A percentile compares a stretch with the other conserved stretches of the same genome.
Conservation (phyloP, 208 protist genomes). For the Acanthamoeba royreba region DNA sequence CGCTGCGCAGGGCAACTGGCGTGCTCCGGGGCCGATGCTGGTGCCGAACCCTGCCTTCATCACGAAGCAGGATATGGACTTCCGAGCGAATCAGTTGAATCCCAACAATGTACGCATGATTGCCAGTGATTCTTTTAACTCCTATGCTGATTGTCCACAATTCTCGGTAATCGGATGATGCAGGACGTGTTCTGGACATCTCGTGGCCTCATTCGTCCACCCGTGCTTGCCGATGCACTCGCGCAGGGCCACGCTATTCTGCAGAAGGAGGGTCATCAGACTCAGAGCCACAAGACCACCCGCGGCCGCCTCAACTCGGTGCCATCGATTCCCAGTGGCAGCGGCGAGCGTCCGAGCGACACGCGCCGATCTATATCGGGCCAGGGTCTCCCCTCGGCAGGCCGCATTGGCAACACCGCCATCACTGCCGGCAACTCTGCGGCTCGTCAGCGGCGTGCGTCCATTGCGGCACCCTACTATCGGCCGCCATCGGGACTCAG, state of each 20-base stretch:
- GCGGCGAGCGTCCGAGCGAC: not conserved
- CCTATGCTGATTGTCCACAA: too few species aligned
- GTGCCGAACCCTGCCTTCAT: not conserved
- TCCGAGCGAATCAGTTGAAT: not conserved
- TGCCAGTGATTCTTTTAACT: not conserved
- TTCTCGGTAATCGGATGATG: too few species aligned
- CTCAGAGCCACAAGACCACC: not conserved
- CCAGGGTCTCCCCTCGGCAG: not conserved
- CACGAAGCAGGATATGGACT: conserved; percentile 27
- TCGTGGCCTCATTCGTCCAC: not conserved
- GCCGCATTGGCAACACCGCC: too few species aligned
- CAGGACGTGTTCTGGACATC: conserved; percentile 33
- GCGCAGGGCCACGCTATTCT: conserved; percentile 12
- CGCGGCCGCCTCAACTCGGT: not conserved
- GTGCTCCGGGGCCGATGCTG: not conserved
- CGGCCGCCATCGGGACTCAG: too few species aligned
- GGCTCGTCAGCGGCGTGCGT: too few species aligned
- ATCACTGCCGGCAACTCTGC: too few species aligned
- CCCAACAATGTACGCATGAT: conserved; percentile 3
- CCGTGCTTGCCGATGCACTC: not conserved
- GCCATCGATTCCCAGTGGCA: not conserved
- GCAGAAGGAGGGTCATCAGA: not conserved
- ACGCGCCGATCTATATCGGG: not conserved
- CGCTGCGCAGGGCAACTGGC: not conserved
- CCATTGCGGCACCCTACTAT: too few species aligned